Evolutionary conservation across 1,284 basidiomycete species (phyloP).

Genomic region (Sanghuangporus baumii): DNA sequence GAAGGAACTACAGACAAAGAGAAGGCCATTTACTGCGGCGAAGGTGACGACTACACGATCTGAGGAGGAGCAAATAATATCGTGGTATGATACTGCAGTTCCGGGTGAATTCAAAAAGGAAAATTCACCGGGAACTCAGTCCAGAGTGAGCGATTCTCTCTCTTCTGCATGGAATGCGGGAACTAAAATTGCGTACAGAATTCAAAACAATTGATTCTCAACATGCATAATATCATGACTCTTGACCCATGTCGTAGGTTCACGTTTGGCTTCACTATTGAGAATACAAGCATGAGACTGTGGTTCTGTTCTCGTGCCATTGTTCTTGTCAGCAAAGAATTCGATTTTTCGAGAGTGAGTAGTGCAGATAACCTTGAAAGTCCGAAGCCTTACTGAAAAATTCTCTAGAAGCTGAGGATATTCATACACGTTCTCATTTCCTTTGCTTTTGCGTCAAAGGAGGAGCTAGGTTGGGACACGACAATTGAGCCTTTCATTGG

Average conservation of each 20-base stretch:
- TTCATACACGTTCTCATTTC: conserved; percentile 7
- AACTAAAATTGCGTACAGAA: conserved; percentile 17
- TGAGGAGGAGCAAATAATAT: background rate
- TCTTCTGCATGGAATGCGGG: background rate
- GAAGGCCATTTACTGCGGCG: too few species aligned
- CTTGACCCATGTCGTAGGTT: conserved; percentile 19
- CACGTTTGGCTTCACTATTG: conserved; percentile 16
- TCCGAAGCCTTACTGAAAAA: background rate
- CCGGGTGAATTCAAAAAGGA: conserved; percentile 1
- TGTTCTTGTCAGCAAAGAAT: background rate
- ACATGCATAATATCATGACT: conserved; percentile 17
- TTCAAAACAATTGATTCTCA: conserved; percentile 10
- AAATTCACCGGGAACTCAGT: background rate
- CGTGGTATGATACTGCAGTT: conserved; percentile 2
- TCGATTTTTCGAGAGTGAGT: conserved; percentile 4
- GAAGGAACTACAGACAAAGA: background rate
- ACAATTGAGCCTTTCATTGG: background rate
- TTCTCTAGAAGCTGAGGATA: background rate
- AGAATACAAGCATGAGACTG: conserved; percentile 13
- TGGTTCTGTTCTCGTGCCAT: conserved; percentile 9
- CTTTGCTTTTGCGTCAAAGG: background rate
- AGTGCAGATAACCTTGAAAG: too few species aligned
- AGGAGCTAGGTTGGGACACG: conserved; percentile 7
- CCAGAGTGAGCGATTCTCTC: background rate
- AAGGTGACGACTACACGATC: background rate